Evolutionary conservation across 2,329 filamentous ascomycete genomes (phyloP), one percentile per base, ranked within the genome.

Genomic region (Exophiala spinifera): DNA sequence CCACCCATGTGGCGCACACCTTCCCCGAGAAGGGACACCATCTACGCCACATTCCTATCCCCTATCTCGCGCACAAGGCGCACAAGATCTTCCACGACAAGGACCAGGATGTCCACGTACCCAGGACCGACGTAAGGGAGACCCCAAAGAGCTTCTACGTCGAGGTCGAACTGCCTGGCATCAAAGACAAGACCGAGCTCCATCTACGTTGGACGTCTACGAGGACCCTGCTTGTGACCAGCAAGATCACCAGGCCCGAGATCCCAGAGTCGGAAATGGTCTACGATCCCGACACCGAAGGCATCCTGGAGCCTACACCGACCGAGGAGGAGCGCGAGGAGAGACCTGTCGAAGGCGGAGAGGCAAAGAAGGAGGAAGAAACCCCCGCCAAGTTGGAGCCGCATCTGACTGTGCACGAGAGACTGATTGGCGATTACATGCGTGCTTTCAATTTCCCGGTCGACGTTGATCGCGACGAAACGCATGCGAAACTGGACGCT

Each of bases 361-460:
- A 13, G 3, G 43, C 37, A 1, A 34, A 45, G 28, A 42, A 49
- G 39, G 28, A 50, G 19, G 42, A 42, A 3, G 42, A 46, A 13
- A 25, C 46, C n/a, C 7, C 31, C 4, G 44, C 23, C 14, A 55
- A 53, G 50, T 50, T 54, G 20, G 49, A 53, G 23, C 53, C 55
- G 19, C 59, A 61, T 44, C 43, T 64, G 5, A 61, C 60, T 3
- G 44, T 61, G 17, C 46, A 53, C 46, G 62, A 63, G 51, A 52
- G 62, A 13, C 56, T 28, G 15, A 55, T 64, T n/a, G 62, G 62
- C 39, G 45, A 53, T 25, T 49, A 59, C 34, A 49, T 57, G 33
- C 59, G 62, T 42, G 59, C 55, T 1, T 64, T 60, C 53, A 59
- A 49, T 37, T 64, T 64, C 55, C 61, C 61, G 10, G 52, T 59